These are phyloP conservation scores for Suillus plorans DNA, from an alignment of 768 basidiomycete species.

Conservation along the genomic window DNA sequence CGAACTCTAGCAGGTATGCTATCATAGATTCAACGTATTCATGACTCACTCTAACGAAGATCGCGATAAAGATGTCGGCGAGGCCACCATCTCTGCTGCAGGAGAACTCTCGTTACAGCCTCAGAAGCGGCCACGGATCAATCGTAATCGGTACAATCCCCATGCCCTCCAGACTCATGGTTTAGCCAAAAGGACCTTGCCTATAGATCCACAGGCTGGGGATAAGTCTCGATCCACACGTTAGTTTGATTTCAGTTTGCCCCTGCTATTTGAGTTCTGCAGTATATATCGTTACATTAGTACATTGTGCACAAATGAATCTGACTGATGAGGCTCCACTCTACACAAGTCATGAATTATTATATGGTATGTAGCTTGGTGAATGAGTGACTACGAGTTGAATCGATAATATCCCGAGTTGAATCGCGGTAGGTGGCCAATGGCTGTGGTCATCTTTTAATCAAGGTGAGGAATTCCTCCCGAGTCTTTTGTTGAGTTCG, in stretches of 20 bases:
- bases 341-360: constrained; percentile 19
- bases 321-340: constrained; percentile 10
- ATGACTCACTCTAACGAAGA: constrained; percentile 37
- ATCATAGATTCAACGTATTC: constrained; percentile 5
- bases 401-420: constrained; percentile 41
- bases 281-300: constrained; percentile 18
- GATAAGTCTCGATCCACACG: constrained; percentile 48
- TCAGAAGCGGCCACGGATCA: constrained; percentile 61
- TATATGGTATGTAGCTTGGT: constrained; percentile 15
- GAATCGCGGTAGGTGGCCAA: constrained; percentile 38
- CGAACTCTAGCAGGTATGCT: constrained; percentile 66
- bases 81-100: constrained; percentile 32
- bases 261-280: constrained; percentile 9
- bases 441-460: constrained; percentile 44
- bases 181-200: constrained; percentile 57
- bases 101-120: constrained; percentile 42
- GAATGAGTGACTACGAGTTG: constrained; percentile 30
- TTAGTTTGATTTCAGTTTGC: background rate
- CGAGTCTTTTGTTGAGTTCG: constrained; percentile 98
- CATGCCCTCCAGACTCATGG: constrained; percentile 36
- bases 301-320: constrained; percentile 15
- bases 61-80: constrained; percentile 59
- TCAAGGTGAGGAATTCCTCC: constrained; percentile 91
- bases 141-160: constrained; percentile 48
- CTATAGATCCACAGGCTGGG: constrained; percentile 59